phyloP scores from a whole-genome alignment of 1,139 yeast species.

The Saccharomyces hybrid region DNA sequence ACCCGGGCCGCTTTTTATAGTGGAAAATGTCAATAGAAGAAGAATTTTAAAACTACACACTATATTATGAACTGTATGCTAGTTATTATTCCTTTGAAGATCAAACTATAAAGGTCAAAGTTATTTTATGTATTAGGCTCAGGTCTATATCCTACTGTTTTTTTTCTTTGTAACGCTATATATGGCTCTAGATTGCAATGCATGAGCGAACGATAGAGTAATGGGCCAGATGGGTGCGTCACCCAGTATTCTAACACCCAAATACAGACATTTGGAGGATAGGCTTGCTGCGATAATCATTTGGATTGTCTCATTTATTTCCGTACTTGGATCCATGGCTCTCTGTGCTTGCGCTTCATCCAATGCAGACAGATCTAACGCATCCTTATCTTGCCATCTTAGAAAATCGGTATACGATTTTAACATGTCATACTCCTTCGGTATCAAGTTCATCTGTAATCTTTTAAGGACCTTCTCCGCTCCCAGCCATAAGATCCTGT shows the following conservation, averaged over 20 bases:
- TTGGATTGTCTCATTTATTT: slow-evolving; percentile 36
- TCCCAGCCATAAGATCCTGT: slow-evolving; percentile 34
- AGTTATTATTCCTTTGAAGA: not conserved
- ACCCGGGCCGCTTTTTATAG: not conserved
- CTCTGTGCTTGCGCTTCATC: slow-evolving; percentile 39
- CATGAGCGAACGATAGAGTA: slow-evolving; percentile 70
- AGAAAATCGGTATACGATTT: slow-evolving; percentile 50
- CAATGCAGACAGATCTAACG: slow-evolving; percentile 42
- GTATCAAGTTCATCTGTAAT: slow-evolving; percentile 48
- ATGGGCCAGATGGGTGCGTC: slow-evolving; percentile 86
- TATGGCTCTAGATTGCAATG: slow-evolving; percentile 60
- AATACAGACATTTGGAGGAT: slow-evolving; percentile 50
- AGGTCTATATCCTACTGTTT: not conserved
- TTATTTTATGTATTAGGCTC: not conserved
- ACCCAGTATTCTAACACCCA: slow-evolving; percentile 67
- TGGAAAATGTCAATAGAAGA: not conserved
- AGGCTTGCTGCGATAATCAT: slow-evolving; percentile 43
- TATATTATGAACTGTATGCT: not conserved
- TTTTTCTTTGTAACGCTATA: slow-evolving; percentile 21
- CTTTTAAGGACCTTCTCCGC: slow-evolving; percentile 41
- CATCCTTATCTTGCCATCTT: slow-evolving; percentile 48
- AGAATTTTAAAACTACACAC: not conserved
- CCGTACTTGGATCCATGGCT: slow-evolving; percentile 39
- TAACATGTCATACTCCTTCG: slow-evolving; percentile 36
- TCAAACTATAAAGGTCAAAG: not conserved